Conservation (phyloP, 352 stramenopile species). For the Discostella stelligera region DNA sequence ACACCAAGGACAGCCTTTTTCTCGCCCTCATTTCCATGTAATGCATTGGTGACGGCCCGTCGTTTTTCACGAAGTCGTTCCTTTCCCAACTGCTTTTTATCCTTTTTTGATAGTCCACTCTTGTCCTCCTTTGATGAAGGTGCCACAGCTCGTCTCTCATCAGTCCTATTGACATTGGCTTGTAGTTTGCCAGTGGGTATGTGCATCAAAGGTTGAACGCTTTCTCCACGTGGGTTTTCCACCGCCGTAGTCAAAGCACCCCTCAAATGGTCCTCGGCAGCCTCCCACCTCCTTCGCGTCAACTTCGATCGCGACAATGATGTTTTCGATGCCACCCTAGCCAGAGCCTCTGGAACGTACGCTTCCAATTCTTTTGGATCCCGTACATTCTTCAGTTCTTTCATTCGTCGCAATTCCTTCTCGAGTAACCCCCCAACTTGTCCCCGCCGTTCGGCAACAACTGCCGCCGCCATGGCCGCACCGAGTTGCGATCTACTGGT, state of each 20-base stretch:
- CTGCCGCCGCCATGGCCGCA: constrained; percentile 57
- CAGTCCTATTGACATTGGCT: neutral
- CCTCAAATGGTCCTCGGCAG: constrained; percentile 72
- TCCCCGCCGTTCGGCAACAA: constrained; percentile 33
- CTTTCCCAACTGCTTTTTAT: constrained; percentile 28
- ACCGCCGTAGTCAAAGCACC: constrained; percentile 60
- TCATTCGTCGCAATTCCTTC: constrained; percentile 28
- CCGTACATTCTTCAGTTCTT: constrained; percentile 20
- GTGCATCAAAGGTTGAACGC: constrained; percentile 20
- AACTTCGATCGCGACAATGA: constrained; percentile 32
- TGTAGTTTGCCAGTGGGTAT: constrained; percentile 5
- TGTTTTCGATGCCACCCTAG: constrained; percentile 22
- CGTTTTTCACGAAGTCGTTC: constrained; percentile 42
- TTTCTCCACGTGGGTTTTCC: constrained; percentile 64
- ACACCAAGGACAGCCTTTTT: constrained; percentile 32
- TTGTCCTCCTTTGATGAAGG: constrained; percentile 31
- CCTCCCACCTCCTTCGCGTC: constrained; percentile 63
- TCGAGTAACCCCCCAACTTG: constrained; percentile 30
- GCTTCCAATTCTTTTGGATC: constrained; percentile 30
- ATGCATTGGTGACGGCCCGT: constrained; percentile 13
- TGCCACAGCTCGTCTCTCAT: constrained; percentile 8
- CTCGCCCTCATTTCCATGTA: constrained; percentile 1
- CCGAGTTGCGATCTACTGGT: constrained; percentile 58
- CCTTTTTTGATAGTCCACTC: constrained; percentile 40
- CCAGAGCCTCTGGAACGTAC: constrained; percentile 35